phyloP scores from a whole-genome alignment of 345 rosid species.

The Noccaea bulbosa region DNA sequence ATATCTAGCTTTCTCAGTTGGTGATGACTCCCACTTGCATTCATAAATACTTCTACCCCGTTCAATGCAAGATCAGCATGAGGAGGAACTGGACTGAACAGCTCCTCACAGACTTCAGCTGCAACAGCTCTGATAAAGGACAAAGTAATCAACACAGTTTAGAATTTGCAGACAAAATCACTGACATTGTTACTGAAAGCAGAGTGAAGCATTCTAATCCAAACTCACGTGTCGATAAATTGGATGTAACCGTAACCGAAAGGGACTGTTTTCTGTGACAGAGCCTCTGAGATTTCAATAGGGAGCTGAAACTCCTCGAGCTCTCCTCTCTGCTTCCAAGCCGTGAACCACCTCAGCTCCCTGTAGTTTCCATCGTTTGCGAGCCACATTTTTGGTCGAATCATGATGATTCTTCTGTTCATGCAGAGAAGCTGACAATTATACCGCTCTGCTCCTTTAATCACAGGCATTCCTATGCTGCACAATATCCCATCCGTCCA shows the following conservation, averaged over 20 bases:
- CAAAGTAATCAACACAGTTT: constrained; percentile 11
- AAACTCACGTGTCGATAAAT: constrained; percentile 82
- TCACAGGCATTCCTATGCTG: constrained; percentile 93
- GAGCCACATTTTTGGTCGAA: constrained; percentile 93
- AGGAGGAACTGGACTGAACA: constrained; percentile 76
- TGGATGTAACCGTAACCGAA: constrained; percentile 91
- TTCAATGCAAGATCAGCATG: constrained; percentile 96
- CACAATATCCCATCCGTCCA: constrained; percentile 88
- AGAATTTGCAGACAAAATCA: constrained; percentile 4
- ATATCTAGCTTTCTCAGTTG: constrained; percentile 85
- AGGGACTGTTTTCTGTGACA: constrained; percentile 73
- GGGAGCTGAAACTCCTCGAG: constrained; percentile 86
- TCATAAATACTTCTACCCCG: constrained; percentile 95
- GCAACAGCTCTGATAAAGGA: constrained; percentile 76
- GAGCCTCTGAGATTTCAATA: constrained; percentile 64
- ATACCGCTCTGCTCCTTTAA: constrained; percentile 89
- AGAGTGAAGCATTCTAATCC: constrained; percentile 5
- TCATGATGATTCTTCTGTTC: constrained; percentile 79
- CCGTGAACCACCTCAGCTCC: constrained; percentile 88
- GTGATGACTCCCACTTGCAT: constrained; percentile 98
- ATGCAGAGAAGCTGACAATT: constrained; percentile 92
- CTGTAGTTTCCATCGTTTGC: constrained; percentile 92
- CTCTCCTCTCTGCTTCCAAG: constrained; percentile 78
- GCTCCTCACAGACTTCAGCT: constrained; percentile 93
- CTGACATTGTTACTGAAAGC: not conserved